These are phyloP conservation scores for Penicillium herquei DNA, from an alignment of 495 filamentous ascomycete genomes.

Conservation along the genomic window DNA sequence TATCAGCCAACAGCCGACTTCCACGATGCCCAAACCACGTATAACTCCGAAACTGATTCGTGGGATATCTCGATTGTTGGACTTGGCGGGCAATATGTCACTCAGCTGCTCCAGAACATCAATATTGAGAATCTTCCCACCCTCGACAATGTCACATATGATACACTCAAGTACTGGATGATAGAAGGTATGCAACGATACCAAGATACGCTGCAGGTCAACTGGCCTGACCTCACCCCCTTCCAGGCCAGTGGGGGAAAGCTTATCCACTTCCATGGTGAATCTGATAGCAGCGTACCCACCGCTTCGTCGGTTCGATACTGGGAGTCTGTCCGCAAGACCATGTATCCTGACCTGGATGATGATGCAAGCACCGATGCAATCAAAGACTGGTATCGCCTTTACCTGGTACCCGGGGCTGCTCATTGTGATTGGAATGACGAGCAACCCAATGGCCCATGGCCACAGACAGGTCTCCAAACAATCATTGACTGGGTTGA, in stretches of 20 bases:
- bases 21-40: too few relatives aligned
- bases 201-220: constrained; percentile 20
- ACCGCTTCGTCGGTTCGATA: constrained; percentile 47
- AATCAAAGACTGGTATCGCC: constrained; percentile 48
- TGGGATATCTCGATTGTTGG: too few relatives aligned
- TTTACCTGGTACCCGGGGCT: constrained; percentile 52
- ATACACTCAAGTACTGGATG: constrained; percentile 50
- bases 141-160: constrained; percentile 47
- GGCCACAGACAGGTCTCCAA: constrained; percentile 41
- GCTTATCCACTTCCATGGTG: constrained; percentile 51
- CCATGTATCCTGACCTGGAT: constrained; percentile 45
- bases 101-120: too few relatives aligned
- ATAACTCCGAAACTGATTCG: too few relatives aligned
- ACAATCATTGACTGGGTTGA: constrained; percentile 53
- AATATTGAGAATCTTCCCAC: too few relatives aligned
- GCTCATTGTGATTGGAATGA: constrained; percentile 44
- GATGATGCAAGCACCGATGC: constrained; percentile 32
- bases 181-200: constrained; percentile 14
- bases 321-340: constrained; percentile 46
- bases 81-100: too few relatives aligned
- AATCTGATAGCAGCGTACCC: constrained; percentile 47
- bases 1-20: too few relatives aligned
- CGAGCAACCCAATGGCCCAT: constrained; percentile 41
- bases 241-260: constrained; percentile 49
- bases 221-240: constrained; percentile 45